phyloP scores from a whole-genome alignment of 2,329 filamentous ascomycete genomes.

The Alternaria postmessia region DNA sequence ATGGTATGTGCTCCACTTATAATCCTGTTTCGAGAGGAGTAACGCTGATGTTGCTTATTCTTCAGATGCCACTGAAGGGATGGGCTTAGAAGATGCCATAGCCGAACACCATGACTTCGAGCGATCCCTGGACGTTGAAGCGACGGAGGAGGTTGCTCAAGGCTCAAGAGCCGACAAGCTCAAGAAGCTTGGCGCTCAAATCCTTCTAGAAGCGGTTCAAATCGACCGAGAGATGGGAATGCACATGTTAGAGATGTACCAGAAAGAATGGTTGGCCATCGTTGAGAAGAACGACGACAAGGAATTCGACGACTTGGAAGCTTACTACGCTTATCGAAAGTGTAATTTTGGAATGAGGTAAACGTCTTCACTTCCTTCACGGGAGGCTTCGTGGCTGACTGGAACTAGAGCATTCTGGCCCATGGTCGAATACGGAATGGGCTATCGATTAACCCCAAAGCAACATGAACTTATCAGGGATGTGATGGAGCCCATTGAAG shows the following conservation, averaged over 20 bases:
- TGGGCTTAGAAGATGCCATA: not conserved
- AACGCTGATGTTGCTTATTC: no score
- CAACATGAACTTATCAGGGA: not conserved
- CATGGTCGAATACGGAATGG: not conserved
- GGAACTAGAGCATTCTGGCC: not conserved
- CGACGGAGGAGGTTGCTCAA: not conserved
- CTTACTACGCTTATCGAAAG: no score
- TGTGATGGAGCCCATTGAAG: not conserved
- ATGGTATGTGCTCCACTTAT: not conserved
- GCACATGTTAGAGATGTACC: not conserved
- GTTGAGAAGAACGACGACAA: not conserved
- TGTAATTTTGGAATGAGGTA: not conserved
- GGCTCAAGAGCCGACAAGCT: not conserved
- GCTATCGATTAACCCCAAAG: not conserved
- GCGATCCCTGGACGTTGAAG: not conserved
- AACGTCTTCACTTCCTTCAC: rapidly evolving
- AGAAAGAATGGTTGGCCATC: not conserved
- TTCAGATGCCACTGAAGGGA: not conserved
- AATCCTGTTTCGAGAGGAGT: no score
- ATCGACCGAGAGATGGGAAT: not conserved
- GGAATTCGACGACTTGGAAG: no score
- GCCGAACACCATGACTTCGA: not conserved
- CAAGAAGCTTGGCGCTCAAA: not conserved
- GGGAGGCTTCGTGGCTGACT: no score
- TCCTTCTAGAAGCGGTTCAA: not conserved